Evolutionary conservation across 163 green algal genomes (phyloP).

Genomic region (Picocystis sp.): DNA sequence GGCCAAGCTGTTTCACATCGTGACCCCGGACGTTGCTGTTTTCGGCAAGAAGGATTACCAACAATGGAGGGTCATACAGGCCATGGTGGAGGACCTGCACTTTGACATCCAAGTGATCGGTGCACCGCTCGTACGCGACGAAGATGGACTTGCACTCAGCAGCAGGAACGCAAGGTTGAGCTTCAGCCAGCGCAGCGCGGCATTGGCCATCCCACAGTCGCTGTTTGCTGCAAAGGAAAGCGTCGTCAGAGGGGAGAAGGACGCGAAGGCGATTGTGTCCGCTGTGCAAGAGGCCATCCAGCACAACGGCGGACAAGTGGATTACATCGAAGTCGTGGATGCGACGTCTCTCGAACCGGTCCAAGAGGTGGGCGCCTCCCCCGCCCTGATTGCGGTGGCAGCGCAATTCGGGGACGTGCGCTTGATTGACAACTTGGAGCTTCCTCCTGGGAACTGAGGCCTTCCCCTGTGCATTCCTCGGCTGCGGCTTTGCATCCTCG

Average conservation of each 20-base stretch:
- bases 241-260: background rate
- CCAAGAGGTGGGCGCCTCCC: conserved; percentile 1
- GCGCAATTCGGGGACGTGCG: conserved; percentile 5
- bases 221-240: conserved; percentile 12
- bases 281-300: conserved; percentile 9
- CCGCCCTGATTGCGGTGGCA: conserved; percentile 2
- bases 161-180: conserved; percentile 24
- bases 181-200: background rate
- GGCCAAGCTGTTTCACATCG: conserved; percentile 93
- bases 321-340: conserved; percentile 30
- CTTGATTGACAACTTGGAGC: conserved; percentile 14
- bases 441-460: background rate
- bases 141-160: conserved; percentile 32
- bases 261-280: background rate
- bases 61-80: conserved; percentile 71
- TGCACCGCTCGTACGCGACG: conserved; percentile 19
- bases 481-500: no score
- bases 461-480: no score
- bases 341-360: conserved; percentile 13
- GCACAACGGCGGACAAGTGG: conserved; percentile 17
- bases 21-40: conserved; percentile 71
- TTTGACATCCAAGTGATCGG: conserved; percentile 26
- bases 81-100: conserved; percentile 37
- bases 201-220: conserved; percentile 5
- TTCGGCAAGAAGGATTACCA: conserved; percentile 99